Conservation (phyloP, 1,284 basidiomycete genomes). For the Ceratobasidium sp. region DNA sequence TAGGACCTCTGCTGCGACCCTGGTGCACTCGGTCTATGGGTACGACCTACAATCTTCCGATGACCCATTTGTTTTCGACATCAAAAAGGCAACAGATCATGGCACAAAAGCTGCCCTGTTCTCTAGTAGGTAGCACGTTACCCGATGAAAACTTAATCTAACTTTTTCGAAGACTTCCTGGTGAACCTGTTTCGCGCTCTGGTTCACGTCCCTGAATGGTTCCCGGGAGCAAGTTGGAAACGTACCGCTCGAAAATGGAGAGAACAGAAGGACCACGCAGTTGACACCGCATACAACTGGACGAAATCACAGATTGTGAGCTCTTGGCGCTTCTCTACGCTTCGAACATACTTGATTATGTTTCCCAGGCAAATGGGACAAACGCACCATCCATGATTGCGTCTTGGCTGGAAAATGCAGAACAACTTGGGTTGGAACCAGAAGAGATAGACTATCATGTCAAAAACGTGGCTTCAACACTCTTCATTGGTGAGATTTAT, state of each 20-base stretch:
- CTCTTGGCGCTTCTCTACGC: neutral
- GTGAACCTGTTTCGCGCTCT: conserved; percentile 31
- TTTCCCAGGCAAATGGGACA: neutral
- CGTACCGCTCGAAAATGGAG: conserved; percentile 26
- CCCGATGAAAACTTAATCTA: neutral
- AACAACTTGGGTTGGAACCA: neutral
- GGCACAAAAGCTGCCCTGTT: neutral
- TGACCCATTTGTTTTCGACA: conserved; percentile 10
- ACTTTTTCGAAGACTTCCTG: conserved; percentile 5
- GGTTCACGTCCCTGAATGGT: conserved; percentile 41
- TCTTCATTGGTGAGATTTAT: neutral
- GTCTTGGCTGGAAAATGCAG: conserved; percentile 1
- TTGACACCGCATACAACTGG: conserved; percentile 19
- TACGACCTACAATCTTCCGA: conserved; percentile 11
- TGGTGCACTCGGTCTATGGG: conserved; percentile 8
- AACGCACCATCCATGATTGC: conserved; percentile 11
- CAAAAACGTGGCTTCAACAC: neutral
- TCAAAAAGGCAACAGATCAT: conserved; percentile 11
- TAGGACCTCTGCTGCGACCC: conserved; percentile 6
- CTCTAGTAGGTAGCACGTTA: neutral
- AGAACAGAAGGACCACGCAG: conserved; percentile 6
- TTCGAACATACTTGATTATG: neutral
- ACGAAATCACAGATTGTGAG: conserved; percentile 22
- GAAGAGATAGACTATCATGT: conserved; percentile 6
- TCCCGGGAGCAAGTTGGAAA: conserved; percentile 43